Evolutionary conservation across 805 yeast species (phyloP).

Genomic region (Starmerella powellii): DNA sequence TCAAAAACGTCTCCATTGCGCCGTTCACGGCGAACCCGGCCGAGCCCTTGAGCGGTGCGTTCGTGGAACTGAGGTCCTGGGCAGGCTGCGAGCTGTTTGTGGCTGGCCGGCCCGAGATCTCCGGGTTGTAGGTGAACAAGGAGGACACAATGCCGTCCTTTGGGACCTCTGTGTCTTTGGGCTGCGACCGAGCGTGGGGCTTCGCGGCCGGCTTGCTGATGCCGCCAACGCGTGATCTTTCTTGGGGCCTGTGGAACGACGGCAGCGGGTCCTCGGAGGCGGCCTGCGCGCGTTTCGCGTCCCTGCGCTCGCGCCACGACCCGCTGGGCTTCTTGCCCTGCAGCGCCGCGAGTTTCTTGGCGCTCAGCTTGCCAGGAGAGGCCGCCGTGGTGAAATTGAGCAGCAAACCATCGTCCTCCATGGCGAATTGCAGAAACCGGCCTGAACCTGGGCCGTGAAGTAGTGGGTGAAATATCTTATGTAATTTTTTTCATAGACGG

Average conservation of each 20-base stretch:
- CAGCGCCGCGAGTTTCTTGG: constrained; percentile 15
- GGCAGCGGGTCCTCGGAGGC: constrained; percentile 6
- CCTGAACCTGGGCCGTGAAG: not conserved
- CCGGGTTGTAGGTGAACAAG: constrained; percentile 61
- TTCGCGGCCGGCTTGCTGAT: no score
- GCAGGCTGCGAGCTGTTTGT: constrained; percentile 5
- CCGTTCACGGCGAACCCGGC: constrained; percentile 26
- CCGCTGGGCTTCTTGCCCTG: constrained; percentile 22
- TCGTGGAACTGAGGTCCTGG: constrained; percentile 35
- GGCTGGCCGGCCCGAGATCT: constrained; percentile 25
- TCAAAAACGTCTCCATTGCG: constrained; percentile 6
- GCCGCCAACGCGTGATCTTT: no score
- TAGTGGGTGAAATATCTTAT: constrained; percentile 3
- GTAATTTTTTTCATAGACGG: constrained; percentile 15
- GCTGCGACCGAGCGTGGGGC: no score
- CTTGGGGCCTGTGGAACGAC: not conserved
- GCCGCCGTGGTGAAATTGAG: constrained; percentile 54
- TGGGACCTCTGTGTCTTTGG: no score
- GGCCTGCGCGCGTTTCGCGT: constrained; percentile 6
- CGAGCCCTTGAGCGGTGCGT: constrained; percentile 69
- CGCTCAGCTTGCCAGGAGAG: constrained; percentile 19
- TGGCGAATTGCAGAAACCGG: not conserved
- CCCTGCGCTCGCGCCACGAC: constrained; percentile 32
- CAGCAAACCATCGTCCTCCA: constrained; percentile 50
- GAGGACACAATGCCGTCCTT: constrained; percentile 55